Percentiles rank a stretch among this genome's conserved stretches.
Evolutionary conservation across 164 flowering plant species (phyloP).

Genomic region (Platanus orientalis): DNA sequence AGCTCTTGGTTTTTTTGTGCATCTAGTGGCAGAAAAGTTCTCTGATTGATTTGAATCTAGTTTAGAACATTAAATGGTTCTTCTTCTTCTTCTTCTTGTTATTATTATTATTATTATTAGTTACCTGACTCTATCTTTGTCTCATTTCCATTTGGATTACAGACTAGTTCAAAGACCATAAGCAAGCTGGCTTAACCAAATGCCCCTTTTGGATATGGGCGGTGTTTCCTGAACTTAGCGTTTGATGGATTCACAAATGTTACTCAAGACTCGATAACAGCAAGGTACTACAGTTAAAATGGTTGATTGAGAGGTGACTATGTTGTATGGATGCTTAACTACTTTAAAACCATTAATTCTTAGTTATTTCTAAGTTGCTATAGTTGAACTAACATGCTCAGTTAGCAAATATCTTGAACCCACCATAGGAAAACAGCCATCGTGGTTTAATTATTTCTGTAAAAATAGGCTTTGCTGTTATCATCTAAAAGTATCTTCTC

Average conservation of each 20-base stretch:
- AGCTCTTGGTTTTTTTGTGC: neutral
- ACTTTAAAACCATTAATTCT: neutral
- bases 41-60: neutral
- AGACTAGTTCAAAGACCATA: constrained; percentile 95
- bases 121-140: neutral
- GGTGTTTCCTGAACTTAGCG: constrained; percentile 87
- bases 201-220: constrained; percentile 94
- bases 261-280: constrained; percentile 85
- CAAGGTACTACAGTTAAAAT: constrained; percentile 45
- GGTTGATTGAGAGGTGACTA: neutral
- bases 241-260: constrained; percentile 99
- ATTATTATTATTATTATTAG: no score
- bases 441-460: no score
- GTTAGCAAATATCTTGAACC: neutral
- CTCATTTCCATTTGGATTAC: constrained; percentile 17
- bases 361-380: neutral
- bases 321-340: neutral
- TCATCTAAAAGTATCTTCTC: neutral
- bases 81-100: neutral
- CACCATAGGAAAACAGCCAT: neutral
- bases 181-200: constrained; percentile 95
- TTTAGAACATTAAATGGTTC: neutral
- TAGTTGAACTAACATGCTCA: neutral
- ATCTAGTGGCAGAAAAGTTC: neutral
- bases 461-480: no score